These are phyloP conservation scores for Sporothrix protearum DNA, from an alignment of 2,329 filamentous ascomycete species.

Conservation along the genomic window DNA sequence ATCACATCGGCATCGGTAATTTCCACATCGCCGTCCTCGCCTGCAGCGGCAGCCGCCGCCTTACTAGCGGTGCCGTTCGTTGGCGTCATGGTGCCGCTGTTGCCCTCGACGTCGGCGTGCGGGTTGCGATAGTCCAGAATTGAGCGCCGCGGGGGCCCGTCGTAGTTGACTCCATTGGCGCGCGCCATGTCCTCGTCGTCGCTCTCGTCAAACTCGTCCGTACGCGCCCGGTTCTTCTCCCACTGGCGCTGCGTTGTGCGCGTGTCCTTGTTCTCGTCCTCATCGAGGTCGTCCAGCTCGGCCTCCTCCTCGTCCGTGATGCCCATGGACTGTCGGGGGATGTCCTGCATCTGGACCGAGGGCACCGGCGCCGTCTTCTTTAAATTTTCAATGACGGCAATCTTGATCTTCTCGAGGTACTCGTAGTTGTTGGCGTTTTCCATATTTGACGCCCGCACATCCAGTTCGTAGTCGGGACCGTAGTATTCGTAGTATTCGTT, in stretches of 20 bases:
- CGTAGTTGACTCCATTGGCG: constrained; percentile 61
- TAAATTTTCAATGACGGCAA: constrained; percentile 79
- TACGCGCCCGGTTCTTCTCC: constrained; percentile 72
- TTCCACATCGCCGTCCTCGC: background rate
- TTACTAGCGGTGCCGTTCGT: background rate
- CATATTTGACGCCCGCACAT: constrained; percentile 83
- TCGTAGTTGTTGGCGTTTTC: constrained; percentile 85
- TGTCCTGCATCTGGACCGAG: constrained; percentile 85
- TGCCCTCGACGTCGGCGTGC: constrained; percentile 41
- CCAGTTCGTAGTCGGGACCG: constrained; percentile 82
- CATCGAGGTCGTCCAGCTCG: constrained; percentile 67
- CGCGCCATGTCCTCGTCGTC: constrained; percentile 80
- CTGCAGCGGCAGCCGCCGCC: background rate
- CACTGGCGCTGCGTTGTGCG: constrained; percentile 77
- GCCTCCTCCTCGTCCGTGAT: constrained; percentile 66
- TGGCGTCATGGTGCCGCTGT: constrained; percentile 26
- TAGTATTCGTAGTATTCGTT: constrained; percentile 99
- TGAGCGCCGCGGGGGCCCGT: constrained; percentile 46
- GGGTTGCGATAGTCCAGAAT: constrained; percentile 53
- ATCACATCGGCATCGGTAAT: background rate
- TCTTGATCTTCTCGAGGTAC: constrained; percentile 77
- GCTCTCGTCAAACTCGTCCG: constrained; percentile 81
- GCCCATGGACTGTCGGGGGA: constrained; percentile 59
- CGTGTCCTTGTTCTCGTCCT: constrained; percentile 79
- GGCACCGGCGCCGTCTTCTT: constrained; percentile 81